Evolutionary conservation across 2,329 filamentous ascomycete species (phyloP).

Genomic region (Ambrosiella beaveri): DNA sequence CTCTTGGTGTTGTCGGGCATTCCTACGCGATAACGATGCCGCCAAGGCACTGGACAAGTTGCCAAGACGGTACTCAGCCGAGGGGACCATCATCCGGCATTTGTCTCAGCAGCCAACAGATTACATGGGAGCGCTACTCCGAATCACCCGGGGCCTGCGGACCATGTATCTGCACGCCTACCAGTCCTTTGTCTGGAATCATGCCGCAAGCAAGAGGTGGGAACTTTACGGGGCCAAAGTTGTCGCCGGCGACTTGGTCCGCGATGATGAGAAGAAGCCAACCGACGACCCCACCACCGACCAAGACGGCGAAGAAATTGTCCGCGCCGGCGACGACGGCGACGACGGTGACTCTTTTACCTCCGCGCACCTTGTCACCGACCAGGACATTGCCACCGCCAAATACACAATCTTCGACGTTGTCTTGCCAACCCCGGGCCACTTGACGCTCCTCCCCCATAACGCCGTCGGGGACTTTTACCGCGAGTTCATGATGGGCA

Average conservation of each 20-base stretch:
- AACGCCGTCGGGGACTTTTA: slow-evolving; percentile 81
- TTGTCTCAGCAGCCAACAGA: slow-evolving; percentile 48
- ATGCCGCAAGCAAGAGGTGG: slow-evolving; percentile 66
- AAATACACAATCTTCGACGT: slow-evolving; percentile 71
- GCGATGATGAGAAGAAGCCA: slow-evolving; percentile 26
- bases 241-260: slow-evolving; percentile 69
- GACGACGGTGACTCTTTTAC: slow-evolving; percentile 28
- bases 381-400: slow-evolving; percentile 61
- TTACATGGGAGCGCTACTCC: slow-evolving; percentile 62
- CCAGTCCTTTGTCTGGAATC: slow-evolving; percentile 90
- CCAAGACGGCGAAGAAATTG: slow-evolving; percentile 43
- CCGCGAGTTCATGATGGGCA: slow-evolving; percentile 69
- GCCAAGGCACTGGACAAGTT: slow-evolving; percentile 47
- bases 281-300: slow-evolving; percentile 20
- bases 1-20: slow-evolving; percentile 61
- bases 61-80: slow-evolving; percentile 67
- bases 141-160: slow-evolving; percentile 64
- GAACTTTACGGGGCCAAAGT: slow-evolving; percentile 54
- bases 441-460: slow-evolving; percentile 67
- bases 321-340: slow-evolving; percentile 31
- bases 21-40: slow-evolving; percentile 35
- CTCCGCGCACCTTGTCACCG: slow-evolving; percentile 53
- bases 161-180: slow-evolving; percentile 97
- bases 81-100: slow-evolving; percentile 62
- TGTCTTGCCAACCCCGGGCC: slow-evolving; percentile 83